Evolutionary conservation across 257 asterid genomes (phyloP).

Genomic region (Petunia axillaris): DNA sequence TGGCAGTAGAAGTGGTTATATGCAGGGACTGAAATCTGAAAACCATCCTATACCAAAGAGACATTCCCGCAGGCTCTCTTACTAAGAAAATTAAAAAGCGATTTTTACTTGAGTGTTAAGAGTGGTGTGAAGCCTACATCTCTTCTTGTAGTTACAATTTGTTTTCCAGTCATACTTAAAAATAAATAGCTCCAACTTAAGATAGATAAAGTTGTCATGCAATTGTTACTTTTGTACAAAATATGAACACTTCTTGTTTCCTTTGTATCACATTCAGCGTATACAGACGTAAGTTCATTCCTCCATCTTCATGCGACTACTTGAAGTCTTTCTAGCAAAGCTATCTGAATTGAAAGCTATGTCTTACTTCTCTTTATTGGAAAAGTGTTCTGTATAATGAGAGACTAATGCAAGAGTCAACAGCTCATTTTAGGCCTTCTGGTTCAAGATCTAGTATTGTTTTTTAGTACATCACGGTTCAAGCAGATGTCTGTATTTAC

Average conservation of each 20-base stretch:
- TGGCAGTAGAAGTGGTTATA: slow-evolving; percentile 67
- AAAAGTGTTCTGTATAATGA: not conserved
- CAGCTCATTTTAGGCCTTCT: not conserved
- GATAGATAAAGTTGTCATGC: slow-evolving; percentile 11
- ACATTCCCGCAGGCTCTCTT: slow-evolving; percentile 58
- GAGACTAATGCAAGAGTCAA: not conserved
- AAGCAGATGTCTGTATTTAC: not conserved
- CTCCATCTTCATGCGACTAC: not conserved
- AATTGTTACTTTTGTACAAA: not conserved
- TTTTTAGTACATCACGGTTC: not conserved
- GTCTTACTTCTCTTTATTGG: not conserved
- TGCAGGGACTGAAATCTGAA: slow-evolving; percentile 46
- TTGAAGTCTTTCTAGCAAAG: not conserved
- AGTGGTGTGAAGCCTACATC: slow-evolving; percentile 24
- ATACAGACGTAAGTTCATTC: slow-evolving; percentile 2
- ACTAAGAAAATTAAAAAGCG: slow-evolving; percentile 32
- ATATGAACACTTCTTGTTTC: not conserved
- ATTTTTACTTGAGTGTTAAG: not conserved
- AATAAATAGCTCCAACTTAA: slow-evolving; percentile 12
- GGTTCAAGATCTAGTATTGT: not conserved
- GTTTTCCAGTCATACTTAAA: not conserved
- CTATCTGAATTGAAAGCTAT: not conserved
- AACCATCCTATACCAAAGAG: slow-evolving; percentile 39
- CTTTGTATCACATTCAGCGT: slow-evolving; percentile 21
- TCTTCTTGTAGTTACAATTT: not conserved